These are phyloP conservation scores for Melanomma pulvis-pyrius DNA, from an alignment of 495 filamentous ascomycete genomes.

Conservation along the genomic window DNA sequence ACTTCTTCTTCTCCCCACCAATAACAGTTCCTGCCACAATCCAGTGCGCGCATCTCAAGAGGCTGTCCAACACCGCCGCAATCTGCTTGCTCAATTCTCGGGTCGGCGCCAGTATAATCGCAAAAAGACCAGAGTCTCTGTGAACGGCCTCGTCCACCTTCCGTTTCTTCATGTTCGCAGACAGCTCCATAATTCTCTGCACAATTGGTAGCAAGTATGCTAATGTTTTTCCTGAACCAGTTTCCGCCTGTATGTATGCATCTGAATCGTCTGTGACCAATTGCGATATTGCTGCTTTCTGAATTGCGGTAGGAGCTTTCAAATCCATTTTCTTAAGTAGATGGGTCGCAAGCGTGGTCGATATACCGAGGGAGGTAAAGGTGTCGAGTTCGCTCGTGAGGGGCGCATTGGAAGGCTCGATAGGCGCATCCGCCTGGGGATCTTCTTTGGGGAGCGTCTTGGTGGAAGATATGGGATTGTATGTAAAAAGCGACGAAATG, in stretches of 20 bases:
- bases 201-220: conserved; percentile 92
- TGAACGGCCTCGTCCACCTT: conserved; percentile 58
- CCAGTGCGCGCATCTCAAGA: conserved; percentile 84
- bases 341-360: conserved; percentile 74
- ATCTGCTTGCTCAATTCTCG: conserved; percentile 95
- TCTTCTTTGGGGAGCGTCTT: conserved; percentile 6
- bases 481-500: conserved; percentile 88
- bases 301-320: conserved; percentile 91
- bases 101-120: conserved; percentile 87
- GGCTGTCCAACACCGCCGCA: conserved; percentile 73
- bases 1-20: conserved; percentile 96
- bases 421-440: conserved; percentile 54
- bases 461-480: conserved; percentile 68
- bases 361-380: conserved; percentile 81
- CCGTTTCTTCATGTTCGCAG: conserved; percentile 47
- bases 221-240: conserved; percentile 94
- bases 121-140: conserved; percentile 86
- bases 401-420: conserved; percentile 92
- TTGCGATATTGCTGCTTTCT: conserved; percentile 80
- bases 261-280: conserved; percentile 81
- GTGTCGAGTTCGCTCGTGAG: conserved; percentile 78
- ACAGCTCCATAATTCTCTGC: conserved; percentile 79
- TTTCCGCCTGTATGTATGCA: conserved; percentile 96
- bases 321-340: conserved; percentile 82
- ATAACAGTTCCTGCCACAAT: conserved; percentile 90